Evolutionary conservation across 1,284 basidiomycete species (phyloP).

Genomic region (Heterobasidion irregulare): DNA sequence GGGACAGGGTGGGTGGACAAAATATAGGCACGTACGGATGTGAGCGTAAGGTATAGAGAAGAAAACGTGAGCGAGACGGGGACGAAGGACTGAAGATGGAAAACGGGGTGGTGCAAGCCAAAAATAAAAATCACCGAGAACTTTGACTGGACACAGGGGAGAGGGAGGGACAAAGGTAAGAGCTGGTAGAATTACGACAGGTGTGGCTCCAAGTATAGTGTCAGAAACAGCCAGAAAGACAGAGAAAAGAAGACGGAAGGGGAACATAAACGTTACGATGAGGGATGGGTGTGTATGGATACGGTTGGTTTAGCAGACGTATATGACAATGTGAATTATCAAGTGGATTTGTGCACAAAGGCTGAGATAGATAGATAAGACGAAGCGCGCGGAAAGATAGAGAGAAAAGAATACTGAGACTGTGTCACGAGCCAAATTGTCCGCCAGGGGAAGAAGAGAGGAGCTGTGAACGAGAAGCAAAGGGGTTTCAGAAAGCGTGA

Average conservation of each 20-base stretch:
- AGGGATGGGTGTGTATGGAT: not conserved
- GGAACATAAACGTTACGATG: not conserved
- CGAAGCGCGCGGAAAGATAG: not conserved
- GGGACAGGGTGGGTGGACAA: not conserved
- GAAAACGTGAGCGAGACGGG: not conserved
- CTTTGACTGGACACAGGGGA: not conserved
- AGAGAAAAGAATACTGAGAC: not conserved
- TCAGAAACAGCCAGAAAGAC: not conserved
- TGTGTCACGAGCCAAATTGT: not conserved
- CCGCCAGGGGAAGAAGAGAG: conserved; percentile 6
- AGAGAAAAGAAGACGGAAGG: not conserved
- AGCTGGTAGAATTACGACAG: not conserved
- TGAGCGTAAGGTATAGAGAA: not conserved
- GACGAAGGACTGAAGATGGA: not conserved
- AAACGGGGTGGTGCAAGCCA: not conserved
- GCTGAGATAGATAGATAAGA: not conserved
- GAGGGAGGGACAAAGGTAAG: not conserved
- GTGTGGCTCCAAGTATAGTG: not conserved
- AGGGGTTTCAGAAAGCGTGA: conserved; percentile 6
- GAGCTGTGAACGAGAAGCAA: conserved; percentile 8
- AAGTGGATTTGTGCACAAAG: not conserved
- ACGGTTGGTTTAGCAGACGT: not conserved
- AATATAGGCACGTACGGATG: not conserved
- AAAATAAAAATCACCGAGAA: not conserved
- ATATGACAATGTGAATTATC: not conserved